phyloP scores from a whole-genome alignment of 768 basidiomycete species.

The Russula ochroleuca region DNA sequence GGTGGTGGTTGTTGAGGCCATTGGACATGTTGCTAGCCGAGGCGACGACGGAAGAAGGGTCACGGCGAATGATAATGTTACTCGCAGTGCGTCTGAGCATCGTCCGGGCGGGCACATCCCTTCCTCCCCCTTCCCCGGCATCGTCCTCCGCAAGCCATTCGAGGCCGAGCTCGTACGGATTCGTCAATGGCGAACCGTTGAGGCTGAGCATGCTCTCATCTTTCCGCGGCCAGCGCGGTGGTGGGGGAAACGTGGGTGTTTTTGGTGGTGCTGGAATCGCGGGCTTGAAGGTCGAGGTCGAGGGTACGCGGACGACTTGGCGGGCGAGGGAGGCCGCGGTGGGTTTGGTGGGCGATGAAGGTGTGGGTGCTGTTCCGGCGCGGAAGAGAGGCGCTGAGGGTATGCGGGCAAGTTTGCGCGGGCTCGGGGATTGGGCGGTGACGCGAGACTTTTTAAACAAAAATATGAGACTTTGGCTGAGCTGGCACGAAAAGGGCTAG shows the following conservation, averaged over 20 bases:
- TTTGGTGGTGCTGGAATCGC: slow-evolving; percentile 46
- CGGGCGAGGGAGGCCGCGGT: slow-evolving; percentile 33
- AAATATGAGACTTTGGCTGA: neutral
- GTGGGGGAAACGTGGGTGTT: slow-evolving; percentile 54
- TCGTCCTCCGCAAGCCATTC: slow-evolving; percentile 46
- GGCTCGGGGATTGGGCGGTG: slow-evolving; percentile 36
- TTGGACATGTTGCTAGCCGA: slow-evolving; percentile 29
- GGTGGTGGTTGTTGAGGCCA: slow-evolving; percentile 26
- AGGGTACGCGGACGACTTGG: slow-evolving; percentile 41
- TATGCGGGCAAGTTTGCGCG: slow-evolving; percentile 33
- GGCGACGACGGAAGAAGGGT: slow-evolving; percentile 42
- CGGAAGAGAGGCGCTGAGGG: slow-evolving; percentile 37
- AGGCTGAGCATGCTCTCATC: slow-evolving; percentile 77
- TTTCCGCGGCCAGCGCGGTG: slow-evolving; percentile 62
- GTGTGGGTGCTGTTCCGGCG: neutral
- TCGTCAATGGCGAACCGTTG: slow-evolving; percentile 79
- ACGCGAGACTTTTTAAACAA: slow-evolving; percentile 24
- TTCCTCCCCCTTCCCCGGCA: too few relatives aligned
- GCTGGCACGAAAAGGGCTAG: neutral
- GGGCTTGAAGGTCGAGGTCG: slow-evolving; percentile 69
- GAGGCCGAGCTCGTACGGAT: slow-evolving; percentile 66
- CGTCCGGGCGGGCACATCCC: slow-evolving; percentile 22
- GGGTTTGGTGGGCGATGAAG: slow-evolving; percentile 51
- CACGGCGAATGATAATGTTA: slow-evolving; percentile 57
- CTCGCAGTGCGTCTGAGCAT: slow-evolving; percentile 42